A percentile compares a stretch with the other conserved stretches of the same genome.
phyloP scores from a whole-genome alignment of 257 asterid genomes.

The Scutellaria baicalensis region DNA sequence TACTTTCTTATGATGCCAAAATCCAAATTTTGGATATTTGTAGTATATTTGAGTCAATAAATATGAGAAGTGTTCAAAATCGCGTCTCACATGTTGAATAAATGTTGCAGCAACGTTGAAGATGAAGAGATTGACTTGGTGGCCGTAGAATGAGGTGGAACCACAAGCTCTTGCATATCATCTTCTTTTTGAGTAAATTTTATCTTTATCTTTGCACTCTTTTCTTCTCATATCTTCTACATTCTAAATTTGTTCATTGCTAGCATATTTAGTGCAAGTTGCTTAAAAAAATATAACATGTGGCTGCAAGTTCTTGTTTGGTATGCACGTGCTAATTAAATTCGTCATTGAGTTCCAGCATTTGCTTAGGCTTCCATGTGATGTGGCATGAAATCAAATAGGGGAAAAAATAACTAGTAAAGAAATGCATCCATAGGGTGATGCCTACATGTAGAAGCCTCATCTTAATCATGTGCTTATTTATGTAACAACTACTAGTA shows the following conservation, averaged over 20 bases:
- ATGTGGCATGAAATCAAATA: background rate
- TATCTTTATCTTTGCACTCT: background rate
- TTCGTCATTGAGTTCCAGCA: background rate
- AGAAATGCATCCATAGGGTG: background rate
- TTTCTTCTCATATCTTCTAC: background rate
- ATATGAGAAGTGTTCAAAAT: too few species aligned
- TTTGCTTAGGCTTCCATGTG: background rate
- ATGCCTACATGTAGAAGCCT: background rate
- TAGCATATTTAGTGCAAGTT: background rate
- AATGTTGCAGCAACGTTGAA: slow-evolving; percentile 1
- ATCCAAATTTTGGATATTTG: too few species aligned
- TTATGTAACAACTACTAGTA: background rate
- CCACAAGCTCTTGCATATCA: slow-evolving; percentile 10
- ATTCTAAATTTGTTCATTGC: background rate
- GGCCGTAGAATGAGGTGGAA: background rate
- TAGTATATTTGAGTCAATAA: too few species aligned
- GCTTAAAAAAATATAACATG: background rate
- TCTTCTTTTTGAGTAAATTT: background rate
- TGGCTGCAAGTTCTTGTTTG: background rate
- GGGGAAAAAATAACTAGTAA: background rate
- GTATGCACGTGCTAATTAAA: background rate
- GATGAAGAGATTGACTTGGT: background rate
- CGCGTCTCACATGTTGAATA: slow-evolving; percentile 10
- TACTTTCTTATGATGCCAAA: too few species aligned
- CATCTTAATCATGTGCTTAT: too few species aligned